Conservation (phyloP, 768 basidiomycete genomes). For the Amanita rubescens region DNA sequence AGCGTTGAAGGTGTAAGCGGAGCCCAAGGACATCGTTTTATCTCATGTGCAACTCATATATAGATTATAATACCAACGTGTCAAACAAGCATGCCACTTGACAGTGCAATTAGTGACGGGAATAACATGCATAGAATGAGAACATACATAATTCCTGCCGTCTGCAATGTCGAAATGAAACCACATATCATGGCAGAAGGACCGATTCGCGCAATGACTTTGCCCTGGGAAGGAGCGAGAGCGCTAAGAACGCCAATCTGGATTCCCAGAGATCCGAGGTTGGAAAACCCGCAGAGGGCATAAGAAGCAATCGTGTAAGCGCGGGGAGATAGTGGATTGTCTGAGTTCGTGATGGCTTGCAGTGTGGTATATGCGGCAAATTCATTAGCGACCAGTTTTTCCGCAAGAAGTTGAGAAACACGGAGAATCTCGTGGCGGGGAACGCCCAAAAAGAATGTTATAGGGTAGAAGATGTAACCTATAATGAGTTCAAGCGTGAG, state of each 20-base stretch:
- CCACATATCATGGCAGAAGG: conserved; percentile 37
- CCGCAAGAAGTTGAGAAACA: conserved; percentile 76
- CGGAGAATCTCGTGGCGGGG: conserved; percentile 74
- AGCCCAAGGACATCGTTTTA: too few relatives aligned
- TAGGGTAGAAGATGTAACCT: conserved; percentile 83
- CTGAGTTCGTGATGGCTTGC: conserved; percentile 36
- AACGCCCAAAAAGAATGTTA: conserved; percentile 77
- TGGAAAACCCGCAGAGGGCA: conserved; percentile 88
- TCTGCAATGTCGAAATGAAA: conserved; percentile 30
- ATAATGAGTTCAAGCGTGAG: conserved; percentile 81
- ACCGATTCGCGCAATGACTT: conserved; percentile 64
- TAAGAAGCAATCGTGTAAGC: conserved; percentile 82
- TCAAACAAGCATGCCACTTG: conserved; percentile 40
- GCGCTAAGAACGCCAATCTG: conserved; percentile 50
- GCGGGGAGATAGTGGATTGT: conserved; percentile 55
- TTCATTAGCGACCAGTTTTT: conserved; percentile 84
- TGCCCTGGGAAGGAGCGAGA: conserved; percentile 47
- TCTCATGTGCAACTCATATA: conserved; percentile 4
- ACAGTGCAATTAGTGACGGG: conserved; percentile 14
- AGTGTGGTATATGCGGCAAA: conserved; percentile 71
- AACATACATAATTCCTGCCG: conserved; percentile 29
- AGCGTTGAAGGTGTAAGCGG: conserved; percentile 64
- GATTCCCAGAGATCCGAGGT: conserved; percentile 80
- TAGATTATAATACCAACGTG: neutral
- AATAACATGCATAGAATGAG: neutral